A percentile compares a stretch with the other conserved stretches of the same genome.
Evolutionary conservation across 306 rosid genomes (phyloP).

Genomic region (Cucumis melo): DNA sequence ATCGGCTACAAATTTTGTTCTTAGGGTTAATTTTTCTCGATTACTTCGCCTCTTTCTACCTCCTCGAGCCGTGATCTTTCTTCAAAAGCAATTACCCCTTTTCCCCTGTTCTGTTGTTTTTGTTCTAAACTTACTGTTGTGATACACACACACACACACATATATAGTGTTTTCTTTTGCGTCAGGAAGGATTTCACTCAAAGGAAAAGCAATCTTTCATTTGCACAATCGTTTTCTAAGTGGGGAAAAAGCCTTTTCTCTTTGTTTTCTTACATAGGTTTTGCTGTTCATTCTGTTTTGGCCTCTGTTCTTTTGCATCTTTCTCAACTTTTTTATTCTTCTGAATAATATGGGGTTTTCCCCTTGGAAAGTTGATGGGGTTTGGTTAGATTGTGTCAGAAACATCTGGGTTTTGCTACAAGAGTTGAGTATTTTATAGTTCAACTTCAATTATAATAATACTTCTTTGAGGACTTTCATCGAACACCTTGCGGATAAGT

Average conservation of each 20-base stretch:
- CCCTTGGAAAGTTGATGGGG: neutral
- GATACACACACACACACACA: no score
- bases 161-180: neutral
- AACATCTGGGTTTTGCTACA: neutral
- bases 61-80: slow-evolving; percentile 4
- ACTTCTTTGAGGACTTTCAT: neutral
- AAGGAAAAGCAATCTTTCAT: neutral
- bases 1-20: neutral
- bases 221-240: neutral
- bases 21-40: neutral
- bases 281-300: neutral
- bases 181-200: neutral
- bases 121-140: neutral
- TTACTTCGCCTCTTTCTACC: neutral
- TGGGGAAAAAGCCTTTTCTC: neutral
- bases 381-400: neutral
- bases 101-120: neutral
- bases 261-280: neutral
- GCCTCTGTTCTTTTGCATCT: neutral
- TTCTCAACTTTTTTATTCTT: neutral
- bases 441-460: neutral
- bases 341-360: neutral
- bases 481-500: neutral
- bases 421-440: neutral
- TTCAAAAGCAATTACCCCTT: neutral